Conservation (phyloP, 75 land plant genomes). For the Cupressus sempervirens region DNA sequence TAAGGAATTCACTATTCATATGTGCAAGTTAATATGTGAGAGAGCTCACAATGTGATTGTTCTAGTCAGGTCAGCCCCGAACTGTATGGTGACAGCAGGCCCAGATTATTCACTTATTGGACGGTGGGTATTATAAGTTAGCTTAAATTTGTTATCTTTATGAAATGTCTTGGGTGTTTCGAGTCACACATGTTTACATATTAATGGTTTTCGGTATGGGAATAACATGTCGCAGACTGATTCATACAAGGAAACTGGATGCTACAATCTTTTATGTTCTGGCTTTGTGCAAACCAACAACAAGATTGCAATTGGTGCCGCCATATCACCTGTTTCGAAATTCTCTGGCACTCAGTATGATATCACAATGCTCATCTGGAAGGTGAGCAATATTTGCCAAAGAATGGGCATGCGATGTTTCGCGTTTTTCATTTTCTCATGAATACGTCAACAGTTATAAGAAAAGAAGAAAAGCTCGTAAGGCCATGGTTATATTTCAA, state of each 20-base stretch:
- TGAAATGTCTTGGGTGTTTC: neutral
- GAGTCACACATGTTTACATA: neutral
- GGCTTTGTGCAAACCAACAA: conserved; percentile 72
- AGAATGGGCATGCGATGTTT: neutral
- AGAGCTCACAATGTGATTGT: conserved; percentile 43
- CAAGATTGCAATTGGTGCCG: conserved; percentile 72
- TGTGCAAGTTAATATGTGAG: neutral
- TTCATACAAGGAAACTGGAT: conserved; percentile 74
- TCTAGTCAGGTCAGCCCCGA: conserved; percentile 91
- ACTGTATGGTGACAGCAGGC: conserved; percentile 77
- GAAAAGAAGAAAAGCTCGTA: neutral
- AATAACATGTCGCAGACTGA: conserved; percentile 39
- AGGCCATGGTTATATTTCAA: too few species aligned
- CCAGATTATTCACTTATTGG: conserved; percentile 78
- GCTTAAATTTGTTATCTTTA: too few species aligned
- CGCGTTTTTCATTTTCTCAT: neutral
- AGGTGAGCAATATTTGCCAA: conserved; percentile 29
- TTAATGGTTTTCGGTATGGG: neutral
- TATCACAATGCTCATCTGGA: conserved; percentile 81
- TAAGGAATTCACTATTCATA: neutral
- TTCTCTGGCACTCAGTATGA: conserved; percentile 53
- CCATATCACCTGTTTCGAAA: conserved; percentile 66
- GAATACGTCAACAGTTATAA: neutral
- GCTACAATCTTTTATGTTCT: conserved; percentile 78
- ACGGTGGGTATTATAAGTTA: conserved; percentile 42